Percentiles rank a stretch among this genome's conserved stretches.
Evolutionary conservation across 768 basidiomycete genomes (phyloP).

Genomic region (Crucibulum laeve): DNA sequence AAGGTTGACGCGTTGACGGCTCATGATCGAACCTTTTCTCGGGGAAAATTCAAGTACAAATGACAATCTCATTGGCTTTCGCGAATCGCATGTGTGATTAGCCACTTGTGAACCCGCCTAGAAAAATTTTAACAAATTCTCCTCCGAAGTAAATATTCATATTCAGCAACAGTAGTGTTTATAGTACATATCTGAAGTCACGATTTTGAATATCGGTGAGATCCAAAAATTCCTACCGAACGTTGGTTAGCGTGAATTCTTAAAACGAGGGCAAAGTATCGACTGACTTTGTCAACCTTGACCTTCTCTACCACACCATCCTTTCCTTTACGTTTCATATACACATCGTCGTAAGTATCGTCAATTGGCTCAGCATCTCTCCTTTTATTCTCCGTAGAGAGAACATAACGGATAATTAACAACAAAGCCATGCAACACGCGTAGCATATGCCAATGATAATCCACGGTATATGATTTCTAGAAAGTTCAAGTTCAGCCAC

Average conservation of each 20-base stretch:
- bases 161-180: too few species aligned
- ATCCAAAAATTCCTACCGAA: slow-evolving; percentile 60
- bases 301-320: slow-evolving; percentile 51
- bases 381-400: slow-evolving; percentile 57
- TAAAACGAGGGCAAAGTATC: not conserved
- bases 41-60: too few species aligned
- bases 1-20: too few species aligned
- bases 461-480: slow-evolving; percentile 76
- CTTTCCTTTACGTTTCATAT: slow-evolving; percentile 45
- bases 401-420: slow-evolving; percentile 46
- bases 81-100: too few species aligned
- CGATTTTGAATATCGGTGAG: slow-evolving; percentile 70
- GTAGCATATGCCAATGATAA: slow-evolving; percentile 67
- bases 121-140: too few species aligned
- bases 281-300: slow-evolving; percentile 65
- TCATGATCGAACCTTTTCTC: too few species aligned
- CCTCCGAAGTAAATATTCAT: too few species aligned
- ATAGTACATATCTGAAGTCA: slow-evolving; percentile 71
- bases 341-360: slow-evolving; percentile 56
- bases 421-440: slow-evolving; percentile 40
- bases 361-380: slow-evolving; percentile 54
- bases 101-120: too few species aligned
- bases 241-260: not conserved
- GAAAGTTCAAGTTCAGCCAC: not conserved
- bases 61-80: too few species aligned